Base-by-base conservation (phyloP, 164 flowering plant species). In the Liriodendron chinense region DNA sequence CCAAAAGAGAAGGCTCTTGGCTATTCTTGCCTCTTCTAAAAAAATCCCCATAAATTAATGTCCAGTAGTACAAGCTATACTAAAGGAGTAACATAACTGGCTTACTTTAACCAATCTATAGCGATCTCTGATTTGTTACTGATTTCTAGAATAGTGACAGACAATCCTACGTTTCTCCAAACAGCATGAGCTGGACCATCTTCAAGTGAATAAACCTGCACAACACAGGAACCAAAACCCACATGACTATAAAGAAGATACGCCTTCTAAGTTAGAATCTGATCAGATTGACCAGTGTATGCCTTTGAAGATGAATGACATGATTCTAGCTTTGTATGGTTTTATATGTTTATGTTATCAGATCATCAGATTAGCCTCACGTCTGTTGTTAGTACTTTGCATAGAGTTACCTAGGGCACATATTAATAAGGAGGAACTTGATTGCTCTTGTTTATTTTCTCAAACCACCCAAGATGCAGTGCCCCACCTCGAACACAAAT, bases 71-170 rank as follows among this genome's bases (percentile, higher is more conserved):
- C 49, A 25, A 72, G 43, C 22, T 12, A 43, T 12, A 24, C 47
- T 7, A 21, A 47, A n/a, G 21, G 34, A 68, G 70, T 23, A n/a
- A n/a, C n/a, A 62, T 47, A 61, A 23, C 48, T 65, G 9, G 68
- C 96, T 77, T 89, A 96, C 99, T 77, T 91, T 74, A 94, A 85
- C 99, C 99, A 96, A 81, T 96, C 96, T 47, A 96, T 83, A 73
- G 73, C 71, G 18, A 76, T 70, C 70, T 74, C 83, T 65, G 73
- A 53, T 71, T 78, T 77, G 65, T 83, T 84, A 74, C 75, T 79
- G 28, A 78, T 61, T 70, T 77, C 81, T 68, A 90, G 68, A 69
- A 90, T 81, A 34, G 80, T 89, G 34, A 92, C 88, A 47, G 90
- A 84, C 73, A 91, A 77, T 71, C 90, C 90, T 47, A 91, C 65